These are phyloP conservation scores for Fusarium liriodendri DNA, from an alignment of 2,329 filamentous ascomycete genomes.

Conservation along the genomic window DNA sequence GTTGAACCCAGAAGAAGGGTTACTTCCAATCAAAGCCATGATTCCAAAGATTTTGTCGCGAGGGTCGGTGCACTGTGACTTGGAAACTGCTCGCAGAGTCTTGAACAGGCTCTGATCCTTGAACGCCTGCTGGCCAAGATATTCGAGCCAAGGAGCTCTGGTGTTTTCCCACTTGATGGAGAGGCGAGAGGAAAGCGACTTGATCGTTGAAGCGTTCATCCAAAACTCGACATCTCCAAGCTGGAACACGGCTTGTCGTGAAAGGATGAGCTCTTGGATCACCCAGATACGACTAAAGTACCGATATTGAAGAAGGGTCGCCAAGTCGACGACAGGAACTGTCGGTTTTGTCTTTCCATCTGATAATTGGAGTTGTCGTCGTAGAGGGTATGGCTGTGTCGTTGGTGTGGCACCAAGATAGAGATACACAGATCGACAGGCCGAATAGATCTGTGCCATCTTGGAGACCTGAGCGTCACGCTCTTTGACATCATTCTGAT, in stretches of 20 bases:
- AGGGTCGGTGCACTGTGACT: background rate
- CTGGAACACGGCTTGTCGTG: background rate
- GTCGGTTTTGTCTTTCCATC: background rate
- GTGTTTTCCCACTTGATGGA: background rate
- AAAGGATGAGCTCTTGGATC: background rate
- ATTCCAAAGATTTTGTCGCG: slow-evolving; percentile 2
- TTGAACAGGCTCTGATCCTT: background rate
- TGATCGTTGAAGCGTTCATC: background rate
- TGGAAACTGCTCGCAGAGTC: background rate
- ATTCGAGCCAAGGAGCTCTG: background rate
- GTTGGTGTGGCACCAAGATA: background rate
- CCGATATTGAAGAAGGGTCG: background rate
- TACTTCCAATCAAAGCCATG: accelerated
- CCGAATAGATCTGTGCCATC: background rate
- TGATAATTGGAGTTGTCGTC: background rate
- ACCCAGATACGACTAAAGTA: background rate
- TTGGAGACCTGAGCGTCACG: background rate
- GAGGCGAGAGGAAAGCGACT: background rate
- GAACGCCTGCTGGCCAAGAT: accelerated
- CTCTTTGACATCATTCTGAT: background rate
- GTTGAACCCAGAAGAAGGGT: background rate
- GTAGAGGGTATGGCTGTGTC: background rate
- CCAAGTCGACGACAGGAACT: background rate
- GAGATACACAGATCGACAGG: background rate
- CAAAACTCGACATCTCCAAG: background rate